Evolutionary conservation across 306 rosid genomes (phyloP).

Genomic region (Coriaria nepalensis): DNA sequence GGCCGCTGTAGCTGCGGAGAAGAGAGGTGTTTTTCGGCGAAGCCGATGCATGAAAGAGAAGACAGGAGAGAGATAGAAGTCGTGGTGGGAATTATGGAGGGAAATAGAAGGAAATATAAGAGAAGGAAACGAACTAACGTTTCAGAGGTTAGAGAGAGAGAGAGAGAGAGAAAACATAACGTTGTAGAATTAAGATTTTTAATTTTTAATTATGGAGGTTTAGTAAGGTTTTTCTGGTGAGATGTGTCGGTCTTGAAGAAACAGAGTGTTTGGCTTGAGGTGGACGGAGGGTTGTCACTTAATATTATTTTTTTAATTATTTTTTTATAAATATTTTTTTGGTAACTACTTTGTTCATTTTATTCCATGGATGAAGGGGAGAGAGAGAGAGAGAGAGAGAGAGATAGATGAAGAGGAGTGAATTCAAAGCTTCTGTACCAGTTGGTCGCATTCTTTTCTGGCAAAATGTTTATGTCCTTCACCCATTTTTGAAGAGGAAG

Average conservation of each 20-base stretch:
- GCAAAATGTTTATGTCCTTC: too few relatives aligned
- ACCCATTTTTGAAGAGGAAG: too few relatives aligned
- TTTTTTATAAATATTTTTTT: constrained; percentile 11
- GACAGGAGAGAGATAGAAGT: constrained; percentile 7
- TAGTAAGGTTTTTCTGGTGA: constrained; percentile 25
- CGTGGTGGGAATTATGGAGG: constrained; percentile 5
- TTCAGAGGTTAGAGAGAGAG: constrained; percentile 4
- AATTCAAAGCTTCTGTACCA: constrained; percentile 51
- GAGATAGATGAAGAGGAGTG: constrained; percentile 36
- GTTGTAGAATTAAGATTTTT: constrained; percentile 21
- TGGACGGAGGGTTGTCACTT: constrained; percentile 55
- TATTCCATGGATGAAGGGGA: constrained; percentile 3
- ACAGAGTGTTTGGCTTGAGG: constrained; percentile 25
- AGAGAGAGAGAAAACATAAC: constrained; percentile 9
- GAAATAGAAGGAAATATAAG: constrained; percentile 28
- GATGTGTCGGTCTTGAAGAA: constrained; percentile 45
- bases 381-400: background rate
- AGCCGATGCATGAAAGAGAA: constrained; percentile 35
- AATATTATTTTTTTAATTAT: constrained; percentile 4
- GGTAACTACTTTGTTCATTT: constrained; percentile 26
- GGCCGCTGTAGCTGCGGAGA: constrained; percentile 25
- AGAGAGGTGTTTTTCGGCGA: constrained; percentile 36
- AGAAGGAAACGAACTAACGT: constrained; percentile 20
- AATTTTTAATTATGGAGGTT: constrained; percentile 21
- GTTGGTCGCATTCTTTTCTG: too few relatives aligned